Evolutionary conservation across 257 asterid genomes (phyloP).

Genomic region (Solanum appendiculatum): DNA sequence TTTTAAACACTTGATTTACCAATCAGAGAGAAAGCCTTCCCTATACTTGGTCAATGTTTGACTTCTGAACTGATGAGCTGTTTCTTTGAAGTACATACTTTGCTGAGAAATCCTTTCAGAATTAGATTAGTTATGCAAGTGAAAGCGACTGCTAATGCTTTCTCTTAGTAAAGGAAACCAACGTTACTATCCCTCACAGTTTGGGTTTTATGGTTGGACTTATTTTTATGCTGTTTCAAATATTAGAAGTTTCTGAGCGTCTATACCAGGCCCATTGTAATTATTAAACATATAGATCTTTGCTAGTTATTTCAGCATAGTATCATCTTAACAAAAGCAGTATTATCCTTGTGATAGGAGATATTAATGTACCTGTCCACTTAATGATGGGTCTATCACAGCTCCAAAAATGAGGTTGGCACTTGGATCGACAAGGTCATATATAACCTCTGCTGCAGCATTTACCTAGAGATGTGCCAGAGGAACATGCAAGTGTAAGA

Average conservation of each 20-base stretch:
- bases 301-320: not conserved
- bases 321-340: not conserved
- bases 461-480: slow-evolving; percentile 43
- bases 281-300: not conserved
- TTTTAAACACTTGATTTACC: not conserved
- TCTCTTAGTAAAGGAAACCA: not conserved
- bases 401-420: slow-evolving; percentile 98
- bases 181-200: not conserved
- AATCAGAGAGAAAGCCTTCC: not conserved
- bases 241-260: not conserved
- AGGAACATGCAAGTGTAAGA: not conserved
- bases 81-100: not conserved
- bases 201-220: not conserved
- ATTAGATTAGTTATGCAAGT: not conserved
- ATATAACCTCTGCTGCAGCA: slow-evolving; percentile 95
- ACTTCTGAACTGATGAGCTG: not conserved
- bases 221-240: not conserved
- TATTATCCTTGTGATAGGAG: not conserved
- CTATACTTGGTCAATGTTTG: not conserved
- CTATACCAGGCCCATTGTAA: not conserved
- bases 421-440: slow-evolving; percentile 89
- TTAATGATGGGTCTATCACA: slow-evolving; percentile 79
- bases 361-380: slow-evolving; percentile 55
- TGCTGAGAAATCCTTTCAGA: not conserved
- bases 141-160: not conserved